A percentile compares a stretch with the other conserved stretches of the same genome.
phyloP scores from a whole-genome alignment of 1,284 basidiomycete species.

The Puccinia hordei region DNA sequence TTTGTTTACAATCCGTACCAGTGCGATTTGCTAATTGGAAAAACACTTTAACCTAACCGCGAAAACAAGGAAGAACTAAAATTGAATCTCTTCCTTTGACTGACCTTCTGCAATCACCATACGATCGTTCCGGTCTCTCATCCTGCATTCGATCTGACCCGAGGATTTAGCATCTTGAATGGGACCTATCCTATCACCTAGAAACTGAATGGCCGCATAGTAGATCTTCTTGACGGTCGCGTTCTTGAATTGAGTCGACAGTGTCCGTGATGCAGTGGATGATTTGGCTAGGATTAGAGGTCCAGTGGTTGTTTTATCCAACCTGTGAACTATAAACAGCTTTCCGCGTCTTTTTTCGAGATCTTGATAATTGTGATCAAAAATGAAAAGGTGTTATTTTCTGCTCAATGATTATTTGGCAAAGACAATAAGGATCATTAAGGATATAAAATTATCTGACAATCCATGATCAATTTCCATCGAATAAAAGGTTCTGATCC shows the following conservation, averaged over 20 bases:
- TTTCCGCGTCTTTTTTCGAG: conserved; percentile 15
- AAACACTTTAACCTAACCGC: background rate
- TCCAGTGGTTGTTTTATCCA: conserved; percentile 65
- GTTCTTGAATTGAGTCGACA: conserved; percentile 66
- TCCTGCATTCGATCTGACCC: conserved; percentile 19
- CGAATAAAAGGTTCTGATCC: conserved; percentile 19
- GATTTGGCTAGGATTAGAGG: conserved; percentile 66
- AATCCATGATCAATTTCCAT: conserved; percentile 29
- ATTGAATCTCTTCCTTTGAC: background rate
- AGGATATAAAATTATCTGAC: background rate
- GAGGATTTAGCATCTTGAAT: conserved; percentile 15
- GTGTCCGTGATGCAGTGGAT: conserved; percentile 61
- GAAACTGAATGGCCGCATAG: conserved; percentile 68
- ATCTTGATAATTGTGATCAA: conserved; percentile 20
- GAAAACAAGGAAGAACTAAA: background rate
- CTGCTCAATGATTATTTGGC: background rate
- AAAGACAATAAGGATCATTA: too few relatives aligned
- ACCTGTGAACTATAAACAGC: conserved; percentile 26
- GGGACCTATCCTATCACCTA: conserved; percentile 38
- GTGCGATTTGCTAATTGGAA: conserved; percentile 23
- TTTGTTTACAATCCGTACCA: conserved; percentile 30
- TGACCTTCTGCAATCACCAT: conserved; percentile 38
- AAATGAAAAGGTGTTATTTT: background rate
- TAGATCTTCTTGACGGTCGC: conserved; percentile 67
- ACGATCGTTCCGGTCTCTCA: conserved; percentile 25